phyloP scores from a whole-genome alignment of 257 asterid genomes.

The Capsicum chinense region DNA sequence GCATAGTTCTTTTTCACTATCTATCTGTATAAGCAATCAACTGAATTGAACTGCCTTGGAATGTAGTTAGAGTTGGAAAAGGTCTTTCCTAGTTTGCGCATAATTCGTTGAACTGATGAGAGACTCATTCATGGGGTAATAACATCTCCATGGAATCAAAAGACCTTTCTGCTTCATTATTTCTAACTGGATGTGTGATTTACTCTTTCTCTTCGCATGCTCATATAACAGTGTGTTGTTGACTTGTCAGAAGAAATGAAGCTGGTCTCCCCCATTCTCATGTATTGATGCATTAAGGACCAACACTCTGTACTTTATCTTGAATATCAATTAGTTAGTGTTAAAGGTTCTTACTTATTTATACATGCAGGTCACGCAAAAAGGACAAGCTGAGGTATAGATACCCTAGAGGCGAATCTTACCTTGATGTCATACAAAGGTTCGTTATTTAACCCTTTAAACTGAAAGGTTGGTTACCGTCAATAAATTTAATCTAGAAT shows the following conservation, averaged over 20 bases:
- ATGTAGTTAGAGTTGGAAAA: conserved; percentile 20
- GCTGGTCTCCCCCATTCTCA: conserved; percentile 5
- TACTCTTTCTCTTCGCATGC: conserved; percentile 13
- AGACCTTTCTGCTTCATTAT: background rate
- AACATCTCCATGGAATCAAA: background rate
- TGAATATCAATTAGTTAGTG: background rate
- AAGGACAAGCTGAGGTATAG: conserved; percentile 97
- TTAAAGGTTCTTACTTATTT: conserved; percentile 7
- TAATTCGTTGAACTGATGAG: conserved; percentile 13
- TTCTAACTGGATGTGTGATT: background rate
- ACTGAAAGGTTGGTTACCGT: background rate
- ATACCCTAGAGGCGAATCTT: conserved; percentile 99
- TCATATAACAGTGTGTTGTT: background rate
- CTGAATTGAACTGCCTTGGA: conserved; percentile 8
- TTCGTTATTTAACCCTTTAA: conserved; percentile 39
- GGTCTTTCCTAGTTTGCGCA: conserved; percentile 20
- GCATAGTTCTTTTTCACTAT: background rate
- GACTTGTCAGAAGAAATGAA: background rate
- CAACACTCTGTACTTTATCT: background rate
- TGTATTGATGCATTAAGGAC: background rate
- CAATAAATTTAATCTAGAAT: conserved; percentile 27
- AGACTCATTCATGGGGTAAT: background rate
- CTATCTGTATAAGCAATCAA: conserved; percentile 11
- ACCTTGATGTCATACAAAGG: conserved; percentile 99
- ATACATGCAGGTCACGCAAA: conserved; percentile 69